These are phyloP conservation scores for Zanthoxylum bungeanum DNA, from an alignment of 345 rosid species.

Conservation along the genomic window DNA sequence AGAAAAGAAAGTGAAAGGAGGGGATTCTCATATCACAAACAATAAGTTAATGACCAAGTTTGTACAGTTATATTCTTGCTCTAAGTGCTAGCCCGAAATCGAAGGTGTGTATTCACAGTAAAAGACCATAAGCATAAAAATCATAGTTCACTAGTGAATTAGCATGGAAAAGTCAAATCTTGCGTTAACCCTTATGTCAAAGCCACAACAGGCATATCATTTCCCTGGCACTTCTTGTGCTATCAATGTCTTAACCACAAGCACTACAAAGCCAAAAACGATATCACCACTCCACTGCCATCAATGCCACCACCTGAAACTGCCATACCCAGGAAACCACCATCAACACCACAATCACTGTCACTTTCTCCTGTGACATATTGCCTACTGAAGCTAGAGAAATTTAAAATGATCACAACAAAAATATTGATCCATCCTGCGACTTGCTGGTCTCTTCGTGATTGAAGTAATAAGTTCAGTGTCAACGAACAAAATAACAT, in stretches of 20 bases:
- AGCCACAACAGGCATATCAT: neutral
- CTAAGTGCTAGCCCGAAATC: too few species aligned
- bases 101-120: neutral
- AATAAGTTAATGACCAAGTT: conserved; percentile 3
- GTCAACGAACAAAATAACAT: neutral
- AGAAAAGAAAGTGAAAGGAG: neutral
- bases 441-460: too few species aligned
- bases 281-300: too few species aligned
- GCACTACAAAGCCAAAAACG: too few species aligned
- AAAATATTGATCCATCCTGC: too few species aligned
- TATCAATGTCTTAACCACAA: too few species aligned
- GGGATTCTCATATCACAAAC: neutral
- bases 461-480: too few species aligned
- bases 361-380: neutral
- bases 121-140: neutral
- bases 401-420: too few species aligned
- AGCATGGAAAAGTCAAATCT: neutral
- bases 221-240: too few species aligned
- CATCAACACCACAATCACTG: too few species aligned
- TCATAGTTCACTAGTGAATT: neutral
- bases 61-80: neutral
- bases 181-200: neutral
- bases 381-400: neutral
- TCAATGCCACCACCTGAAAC: too few species aligned
- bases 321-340: too few species aligned